Percentiles rank a stretch among this genome's conserved stretches.
These are phyloP conservation scores for Nicotiana undulata DNA, from an alignment of 257 asterid genomes.

Conservation along the genomic window DNA sequence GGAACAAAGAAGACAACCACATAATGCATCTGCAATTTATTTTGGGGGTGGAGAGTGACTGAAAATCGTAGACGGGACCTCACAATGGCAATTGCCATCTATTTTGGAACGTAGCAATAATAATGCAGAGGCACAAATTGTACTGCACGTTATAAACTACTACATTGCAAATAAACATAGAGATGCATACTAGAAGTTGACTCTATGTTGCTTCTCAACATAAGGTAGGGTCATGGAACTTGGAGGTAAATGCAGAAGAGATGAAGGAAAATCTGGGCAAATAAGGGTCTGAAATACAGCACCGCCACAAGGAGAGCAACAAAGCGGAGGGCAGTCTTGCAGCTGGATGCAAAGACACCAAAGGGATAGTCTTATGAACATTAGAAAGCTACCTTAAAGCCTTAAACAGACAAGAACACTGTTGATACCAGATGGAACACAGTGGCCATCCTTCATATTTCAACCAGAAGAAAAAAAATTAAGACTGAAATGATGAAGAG, in stretches of 20 bases:
- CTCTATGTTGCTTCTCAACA: neutral
- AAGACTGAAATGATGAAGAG: neutral
- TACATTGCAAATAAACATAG: neutral
- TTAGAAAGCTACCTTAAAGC: neutral
- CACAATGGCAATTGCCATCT: neutral
- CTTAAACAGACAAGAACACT: neutral
- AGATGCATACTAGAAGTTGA: neutral
- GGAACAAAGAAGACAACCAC: neutral
- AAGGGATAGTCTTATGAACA: neutral
- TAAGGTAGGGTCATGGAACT: neutral
- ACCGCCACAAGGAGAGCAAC: neutral
- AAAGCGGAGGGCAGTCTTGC: neutral
- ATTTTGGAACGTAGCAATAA: neutral
- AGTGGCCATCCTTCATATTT: neutral
- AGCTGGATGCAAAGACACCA: neutral
- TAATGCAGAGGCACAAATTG: neutral
- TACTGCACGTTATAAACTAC: neutral
- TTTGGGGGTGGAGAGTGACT: neutral
- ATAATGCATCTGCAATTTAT: neutral
- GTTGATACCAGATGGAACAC: neutral
- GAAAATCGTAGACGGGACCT: neutral
- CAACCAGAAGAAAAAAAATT: neutral
- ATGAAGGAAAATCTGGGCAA: neutral
- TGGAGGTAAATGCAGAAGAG: neutral
- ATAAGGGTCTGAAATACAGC: neutral